Evolutionary conservation across 169 alveolate genomes (phyloP).

Genomic region (Eimeria sp.): DNA sequence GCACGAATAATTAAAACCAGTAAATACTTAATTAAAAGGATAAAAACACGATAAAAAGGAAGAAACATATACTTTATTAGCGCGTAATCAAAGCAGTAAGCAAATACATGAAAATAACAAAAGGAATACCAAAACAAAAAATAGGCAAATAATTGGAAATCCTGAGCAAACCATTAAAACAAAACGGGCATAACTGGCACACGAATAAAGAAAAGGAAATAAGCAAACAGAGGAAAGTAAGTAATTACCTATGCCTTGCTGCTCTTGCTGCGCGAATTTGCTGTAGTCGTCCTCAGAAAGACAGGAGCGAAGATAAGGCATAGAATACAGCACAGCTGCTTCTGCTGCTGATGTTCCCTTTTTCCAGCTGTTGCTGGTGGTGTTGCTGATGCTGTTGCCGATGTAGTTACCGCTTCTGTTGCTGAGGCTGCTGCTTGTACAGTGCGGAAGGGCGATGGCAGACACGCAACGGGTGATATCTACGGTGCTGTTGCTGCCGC

Average conservation of each 20-base stretch:
- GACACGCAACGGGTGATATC: constrained; percentile 33
- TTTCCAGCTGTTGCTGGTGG: constrained; percentile 29
- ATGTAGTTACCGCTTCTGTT: constrained; percentile 10
- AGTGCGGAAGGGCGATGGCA: constrained; percentile 21
- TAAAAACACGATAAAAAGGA: too few relatives aligned
- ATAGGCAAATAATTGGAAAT: neutral
- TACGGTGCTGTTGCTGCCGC: neutral
- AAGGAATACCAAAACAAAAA: too few relatives aligned
- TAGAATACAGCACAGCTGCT: constrained; percentile 24
- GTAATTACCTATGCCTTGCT: constrained; percentile 1
- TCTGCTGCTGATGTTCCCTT: neutral
- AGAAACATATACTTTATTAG: too few relatives aligned
- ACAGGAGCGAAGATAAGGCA: constrained; percentile 3
- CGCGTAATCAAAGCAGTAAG: neutral
- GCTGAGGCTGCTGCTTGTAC: constrained; percentile 39
- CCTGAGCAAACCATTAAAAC: too few relatives aligned
- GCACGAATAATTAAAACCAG: too few relatives aligned
- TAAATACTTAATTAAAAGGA: too few relatives aligned
- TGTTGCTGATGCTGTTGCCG: neutral
- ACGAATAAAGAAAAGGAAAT: neutral
- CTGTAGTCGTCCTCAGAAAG: neutral
- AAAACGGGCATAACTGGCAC: neutral
- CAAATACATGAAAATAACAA: neutral
- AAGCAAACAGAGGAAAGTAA: neutral
- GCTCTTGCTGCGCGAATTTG: constrained; percentile 29